Percentiles rank a stretch among this genome's conserved stretches.
Conservation (phyloP, 2,329 filamentous ascomycete genomes). For the Aspergillus proliferans region DNA sequence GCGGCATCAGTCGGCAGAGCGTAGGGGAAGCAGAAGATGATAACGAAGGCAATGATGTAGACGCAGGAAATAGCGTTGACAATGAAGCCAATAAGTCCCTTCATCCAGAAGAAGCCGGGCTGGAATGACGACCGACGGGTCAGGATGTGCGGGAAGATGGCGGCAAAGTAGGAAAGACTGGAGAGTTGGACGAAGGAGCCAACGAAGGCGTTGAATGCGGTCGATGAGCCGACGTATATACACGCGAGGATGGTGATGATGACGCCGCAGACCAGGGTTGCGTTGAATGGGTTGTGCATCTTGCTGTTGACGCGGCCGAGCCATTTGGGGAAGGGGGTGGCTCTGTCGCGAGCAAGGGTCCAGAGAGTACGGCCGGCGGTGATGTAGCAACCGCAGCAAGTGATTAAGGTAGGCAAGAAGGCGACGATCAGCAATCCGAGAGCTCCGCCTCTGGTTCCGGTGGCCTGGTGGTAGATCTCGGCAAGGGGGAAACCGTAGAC, state of each 20-base stretch:
- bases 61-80: slow-evolving; percentile 48
- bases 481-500: slow-evolving; percentile 42
- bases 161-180: slow-evolving; percentile 49
- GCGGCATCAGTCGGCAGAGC: slow-evolving; percentile 39
- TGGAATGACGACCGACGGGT: slow-evolving; percentile 48
- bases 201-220: slow-evolving; percentile 53
- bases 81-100: slow-evolving; percentile 42
- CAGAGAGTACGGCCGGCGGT: slow-evolving; percentile 58
- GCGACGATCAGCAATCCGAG: slow-evolving; percentile 55
- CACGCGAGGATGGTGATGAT: slow-evolving; percentile 51
- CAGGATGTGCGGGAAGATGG: slow-evolving; percentile 48
- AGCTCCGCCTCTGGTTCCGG: slow-evolving; percentile 44
- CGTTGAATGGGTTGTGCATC: slow-evolving; percentile 54
- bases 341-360: slow-evolving; percentile 53
- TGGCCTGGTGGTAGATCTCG: slow-evolving; percentile 45
- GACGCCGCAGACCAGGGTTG: slow-evolving; percentile 51
- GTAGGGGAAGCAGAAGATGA: slow-evolving; percentile 57
- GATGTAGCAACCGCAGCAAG: slow-evolving; percentile 50
- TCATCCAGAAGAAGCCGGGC: slow-evolving; percentile 49
- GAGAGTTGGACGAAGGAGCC: slow-evolving; percentile 55
- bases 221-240: slow-evolving; percentile 50
- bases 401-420: slow-evolving; percentile 51
- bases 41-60: slow-evolving; percentile 51
- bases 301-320: slow-evolving; percentile 49
- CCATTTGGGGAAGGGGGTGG: slow-evolving; percentile 51